Percentiles rank a stretch among this genome's conserved stretches.
Evolutionary conservation across 2,329 filamentous ascomycete species (phyloP).

Genomic region (Paramyrothecium sp.): DNA sequence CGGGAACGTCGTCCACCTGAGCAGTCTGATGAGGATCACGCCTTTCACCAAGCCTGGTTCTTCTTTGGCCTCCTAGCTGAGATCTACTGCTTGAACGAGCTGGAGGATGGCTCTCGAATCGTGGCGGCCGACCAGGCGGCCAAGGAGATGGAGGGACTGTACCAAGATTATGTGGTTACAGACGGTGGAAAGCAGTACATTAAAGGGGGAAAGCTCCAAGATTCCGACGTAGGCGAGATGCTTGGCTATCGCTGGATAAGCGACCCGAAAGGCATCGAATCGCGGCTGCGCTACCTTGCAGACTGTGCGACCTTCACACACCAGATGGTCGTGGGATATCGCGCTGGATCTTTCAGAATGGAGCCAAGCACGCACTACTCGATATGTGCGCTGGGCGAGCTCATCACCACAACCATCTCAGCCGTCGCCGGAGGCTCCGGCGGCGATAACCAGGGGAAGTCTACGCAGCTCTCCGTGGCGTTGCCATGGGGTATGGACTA

Average conservation of each 20-base stretch:
- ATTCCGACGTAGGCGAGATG: neutral
- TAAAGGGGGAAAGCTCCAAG: neutral
- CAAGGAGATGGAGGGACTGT: neutral
- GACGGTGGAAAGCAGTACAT: neutral
- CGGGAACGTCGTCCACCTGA: neutral
- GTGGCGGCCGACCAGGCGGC: neutral
- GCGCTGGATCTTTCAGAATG: conserved; percentile 14
- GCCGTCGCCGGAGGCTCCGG: no score
- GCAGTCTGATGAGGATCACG: neutral
- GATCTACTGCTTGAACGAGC: neutral
- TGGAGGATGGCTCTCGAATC: neutral
- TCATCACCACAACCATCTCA: conserved; percentile 11
- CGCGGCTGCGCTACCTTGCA: neutral
- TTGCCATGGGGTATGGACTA: neutral
- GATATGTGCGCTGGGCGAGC: conserved; percentile 23
- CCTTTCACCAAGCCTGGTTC: neutral
- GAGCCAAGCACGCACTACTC: conserved; percentile 17
- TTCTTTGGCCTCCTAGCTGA: neutral
- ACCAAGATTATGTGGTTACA: neutral
- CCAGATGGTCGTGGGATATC: neutral
- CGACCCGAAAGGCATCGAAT: neutral
- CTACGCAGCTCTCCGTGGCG: neutral
- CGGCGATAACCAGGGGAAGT: neutral
- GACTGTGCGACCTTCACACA: neutral
- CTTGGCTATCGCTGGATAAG: neutral